Percentiles rank a stretch among this genome's conserved stretches.
phyloP scores from a whole-genome alignment of 768 basidiomycete genomes.

The Amanita subjunquillea region DNA sequence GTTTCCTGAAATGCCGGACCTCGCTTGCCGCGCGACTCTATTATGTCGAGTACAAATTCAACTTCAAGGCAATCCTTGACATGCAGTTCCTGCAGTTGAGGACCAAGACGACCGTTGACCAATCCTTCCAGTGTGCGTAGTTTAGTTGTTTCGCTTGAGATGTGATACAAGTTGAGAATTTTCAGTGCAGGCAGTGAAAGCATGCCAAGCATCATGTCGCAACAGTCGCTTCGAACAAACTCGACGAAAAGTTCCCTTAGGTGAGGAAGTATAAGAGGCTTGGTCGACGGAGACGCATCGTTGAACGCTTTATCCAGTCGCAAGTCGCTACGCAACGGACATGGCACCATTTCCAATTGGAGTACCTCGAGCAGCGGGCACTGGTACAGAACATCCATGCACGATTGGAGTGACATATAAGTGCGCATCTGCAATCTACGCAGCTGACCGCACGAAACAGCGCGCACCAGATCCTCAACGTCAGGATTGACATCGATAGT shows the following conservation, averaged over 20 bases:
- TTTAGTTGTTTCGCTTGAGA: background rate
- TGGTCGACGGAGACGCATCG: no score
- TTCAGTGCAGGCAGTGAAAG: background rate
- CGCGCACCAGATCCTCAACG: background rate
- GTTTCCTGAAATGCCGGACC: background rate
- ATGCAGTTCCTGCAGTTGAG: background rate
- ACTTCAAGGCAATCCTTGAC: background rate
- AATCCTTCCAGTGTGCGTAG: background rate
- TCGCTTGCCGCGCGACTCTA: background rate
- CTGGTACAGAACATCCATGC: background rate
- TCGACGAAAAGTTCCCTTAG: background rate
- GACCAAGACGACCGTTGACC: background rate
- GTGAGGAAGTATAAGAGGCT: background rate
- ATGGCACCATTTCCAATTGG: background rate
- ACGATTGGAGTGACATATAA: background rate
- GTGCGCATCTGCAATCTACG: background rate
- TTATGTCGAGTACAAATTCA: background rate
- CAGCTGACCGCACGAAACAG: background rate
- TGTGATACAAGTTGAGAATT: background rate
- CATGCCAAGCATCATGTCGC: background rate
- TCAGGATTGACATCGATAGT: background rate
- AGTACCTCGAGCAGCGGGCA: background rate
- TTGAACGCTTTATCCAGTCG: background rate
- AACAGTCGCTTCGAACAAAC: background rate
- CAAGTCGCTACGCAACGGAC: background rate